Evolutionary conservation across 805 yeast species (phyloP).

Genomic region (Middelhovenomyces tepae): DNA sequence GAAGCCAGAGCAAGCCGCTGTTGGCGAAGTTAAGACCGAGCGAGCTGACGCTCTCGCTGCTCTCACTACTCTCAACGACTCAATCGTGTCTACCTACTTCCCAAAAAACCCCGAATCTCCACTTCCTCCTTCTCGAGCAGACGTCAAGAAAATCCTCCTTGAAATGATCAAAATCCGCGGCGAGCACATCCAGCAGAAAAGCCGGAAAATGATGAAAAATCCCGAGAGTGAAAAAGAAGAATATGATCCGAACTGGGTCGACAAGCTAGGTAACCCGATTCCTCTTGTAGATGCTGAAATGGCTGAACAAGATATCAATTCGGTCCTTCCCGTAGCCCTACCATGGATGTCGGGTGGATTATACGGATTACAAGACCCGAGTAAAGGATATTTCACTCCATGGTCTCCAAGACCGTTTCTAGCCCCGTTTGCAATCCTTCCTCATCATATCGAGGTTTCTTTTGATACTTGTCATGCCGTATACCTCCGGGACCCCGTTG

Average conservation of each 20-base stretch:
- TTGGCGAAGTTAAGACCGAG: slow-evolving; percentile 2
- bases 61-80: slow-evolving; percentile 19
- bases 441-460: slow-evolving; percentile 85
- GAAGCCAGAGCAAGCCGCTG: slow-evolving; percentile 2
- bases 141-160: slow-evolving; percentile 24
- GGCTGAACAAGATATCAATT: slow-evolving; percentile 40
- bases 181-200: slow-evolving; percentile 13
- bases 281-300: slow-evolving; percentile 37
- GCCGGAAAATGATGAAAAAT: slow-evolving; percentile 10
- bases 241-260: slow-evolving; percentile 45
- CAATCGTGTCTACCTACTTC: slow-evolving; percentile 1
- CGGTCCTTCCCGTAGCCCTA: slow-evolving; percentile 40
- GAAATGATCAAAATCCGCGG: slow-evolving; percentile 24
- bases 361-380: slow-evolving; percentile 71
- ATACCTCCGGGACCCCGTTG: slow-evolving; percentile 94
- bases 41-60: slow-evolving; percentile 8
- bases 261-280: slow-evolving; percentile 35
- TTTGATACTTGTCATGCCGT: slow-evolving; percentile 92
- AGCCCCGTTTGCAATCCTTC: slow-evolving; percentile 86
- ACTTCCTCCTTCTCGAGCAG: slow-evolving; percentile 9
- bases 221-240: slow-evolving; percentile 26
- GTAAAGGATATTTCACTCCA: slow-evolving; percentile 86
- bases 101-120: too few relatives aligned
- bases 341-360: slow-evolving; percentile 75
- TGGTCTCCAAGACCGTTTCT: slow-evolving; percentile 93